Base-by-base conservation (phyloP, 73 alveolate species). In the Effrenium voratum region DNA sequence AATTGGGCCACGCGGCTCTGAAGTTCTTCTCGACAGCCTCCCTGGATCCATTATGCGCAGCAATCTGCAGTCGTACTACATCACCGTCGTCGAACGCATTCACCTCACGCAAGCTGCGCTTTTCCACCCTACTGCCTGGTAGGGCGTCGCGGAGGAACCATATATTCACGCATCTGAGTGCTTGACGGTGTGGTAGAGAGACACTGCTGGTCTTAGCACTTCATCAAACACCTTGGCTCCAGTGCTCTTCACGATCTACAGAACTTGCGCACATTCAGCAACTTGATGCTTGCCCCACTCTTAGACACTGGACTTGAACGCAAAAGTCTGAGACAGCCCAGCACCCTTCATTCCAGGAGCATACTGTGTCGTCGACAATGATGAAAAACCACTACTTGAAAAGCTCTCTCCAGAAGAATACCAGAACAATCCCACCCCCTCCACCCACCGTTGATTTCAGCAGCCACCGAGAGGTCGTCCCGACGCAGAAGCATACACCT, bases 31-130 rank as follows among this genome's bases (percentile, higher is more conserved):
- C 97, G 22, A 90, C 97, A 45, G 46, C 30, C 57, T 66, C 88
- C 26, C 97, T 86, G 4, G 97, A 41, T 47, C 97, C 97, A 90
- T 63, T 46, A 43, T 90, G 97, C 1, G 97, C 97, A 15, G 97
- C 97, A 19, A 90, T 70, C 55, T 90, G 97, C 32, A 90, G 87
- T 45, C 43, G 36, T 45, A 90, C 73, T 3, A 46, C 80, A 44
- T 40, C 43, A 59, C 41, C 87, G 19, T 70, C 88, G 32, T 90
- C 97, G 68, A 66, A 90, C 6, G 97, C 97, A 70, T 90, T 90
- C 45, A 90, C 97, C 97, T 90, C 32, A 40, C 24, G 5, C 43
- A 40, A 30, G 24, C 32, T 30, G 70, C 22, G 24, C n/a, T 0
- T 26, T 12, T 10, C 45, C 70, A 46, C 10, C 49, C 24, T 22